Evolutionary conservation across 1,284 basidiomycete species (phyloP).

Genomic region (Butyriboletus regius): DNA sequence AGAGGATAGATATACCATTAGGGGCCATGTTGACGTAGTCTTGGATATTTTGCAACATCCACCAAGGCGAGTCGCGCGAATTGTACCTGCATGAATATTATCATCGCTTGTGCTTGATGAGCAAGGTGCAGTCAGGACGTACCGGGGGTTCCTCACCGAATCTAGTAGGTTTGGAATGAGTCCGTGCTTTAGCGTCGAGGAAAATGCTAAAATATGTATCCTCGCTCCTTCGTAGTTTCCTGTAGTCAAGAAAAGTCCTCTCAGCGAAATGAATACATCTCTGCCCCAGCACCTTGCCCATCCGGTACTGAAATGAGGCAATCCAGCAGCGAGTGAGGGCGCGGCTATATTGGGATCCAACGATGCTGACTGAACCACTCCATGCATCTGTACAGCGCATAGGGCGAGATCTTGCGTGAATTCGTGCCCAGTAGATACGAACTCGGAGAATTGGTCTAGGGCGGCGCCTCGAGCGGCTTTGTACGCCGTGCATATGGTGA

Average conservation of each 20-base stretch:
- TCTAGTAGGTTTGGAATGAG: conserved; percentile 90
- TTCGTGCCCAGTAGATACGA: conserved; percentile 73
- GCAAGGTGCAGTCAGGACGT: conserved; percentile 27
- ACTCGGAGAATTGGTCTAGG: conserved; percentile 80
- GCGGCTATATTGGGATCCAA: conserved; percentile 63
- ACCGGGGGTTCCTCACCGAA: conserved; percentile 76
- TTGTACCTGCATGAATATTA: conserved; percentile 57
- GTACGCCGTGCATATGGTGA: conserved; percentile 83
- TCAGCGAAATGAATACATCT: conserved; percentile 88
- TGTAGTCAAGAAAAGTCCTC: conserved; percentile 86
- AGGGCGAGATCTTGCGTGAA: conserved; percentile 86
- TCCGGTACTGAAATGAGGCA: conserved; percentile 83
- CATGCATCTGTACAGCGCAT: conserved; percentile 86
- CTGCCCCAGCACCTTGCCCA: conserved; percentile 98
- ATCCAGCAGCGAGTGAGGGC: conserved; percentile 83
- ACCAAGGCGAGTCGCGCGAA: conserved; percentile 90
- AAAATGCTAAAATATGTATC: conserved; percentile 82
- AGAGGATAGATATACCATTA: conserved; percentile 73
- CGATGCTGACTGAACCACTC: conserved; percentile 79
- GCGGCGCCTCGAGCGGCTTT: conserved; percentile 76
- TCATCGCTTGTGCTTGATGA: background rate
- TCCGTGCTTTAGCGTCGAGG: conserved; percentile 79
- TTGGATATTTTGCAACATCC: conserved; percentile 97
- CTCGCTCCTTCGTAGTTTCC: conserved; percentile 81
- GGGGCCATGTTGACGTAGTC: conserved; percentile 84